Conservation (phyloP, 306 rosid species). For the Corylus avellana region DNA sequence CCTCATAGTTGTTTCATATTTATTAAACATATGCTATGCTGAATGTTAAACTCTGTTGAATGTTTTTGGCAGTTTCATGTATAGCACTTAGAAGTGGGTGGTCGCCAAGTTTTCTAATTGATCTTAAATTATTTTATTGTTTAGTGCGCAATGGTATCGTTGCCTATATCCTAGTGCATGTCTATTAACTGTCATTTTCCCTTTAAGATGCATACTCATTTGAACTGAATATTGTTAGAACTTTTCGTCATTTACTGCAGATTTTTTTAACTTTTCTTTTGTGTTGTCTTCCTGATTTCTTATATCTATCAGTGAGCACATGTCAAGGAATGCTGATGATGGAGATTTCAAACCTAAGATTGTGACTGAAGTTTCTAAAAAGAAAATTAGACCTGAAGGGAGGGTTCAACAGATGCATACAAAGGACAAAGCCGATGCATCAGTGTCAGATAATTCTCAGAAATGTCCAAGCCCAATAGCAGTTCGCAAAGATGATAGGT, state of each 20-base stretch:
- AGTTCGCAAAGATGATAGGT: slow-evolving; percentile 33
- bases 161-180: background rate
- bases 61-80: background rate
- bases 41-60: background rate
- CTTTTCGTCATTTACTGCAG: slow-evolving; percentile 27
- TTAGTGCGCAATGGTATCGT: background rate
- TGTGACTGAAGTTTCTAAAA: slow-evolving; percentile 38
- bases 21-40: background rate
- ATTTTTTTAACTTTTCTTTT: slow-evolving; percentile 30
- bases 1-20: background rate
- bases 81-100: background rate
- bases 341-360: slow-evolving; percentile 48
- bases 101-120: background rate
- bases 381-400: slow-evolving; percentile 54
- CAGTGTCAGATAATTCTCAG: slow-evolving; percentile 39
- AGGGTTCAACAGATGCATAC: slow-evolving; percentile 33
- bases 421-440: slow-evolving; percentile 28
- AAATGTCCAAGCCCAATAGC: slow-evolving; percentile 26
- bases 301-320: slow-evolving; percentile 48
- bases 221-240: slow-evolving; percentile 20
- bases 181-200: slow-evolving; percentile 4
- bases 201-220: slow-evolving; percentile 3
- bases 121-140: background rate
- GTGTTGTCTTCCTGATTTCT: slow-evolving; percentile 15
- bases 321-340: slow-evolving; percentile 40